Conservation (phyloP, 176 grass and related monocot species). For the Canna indica region DNA sequence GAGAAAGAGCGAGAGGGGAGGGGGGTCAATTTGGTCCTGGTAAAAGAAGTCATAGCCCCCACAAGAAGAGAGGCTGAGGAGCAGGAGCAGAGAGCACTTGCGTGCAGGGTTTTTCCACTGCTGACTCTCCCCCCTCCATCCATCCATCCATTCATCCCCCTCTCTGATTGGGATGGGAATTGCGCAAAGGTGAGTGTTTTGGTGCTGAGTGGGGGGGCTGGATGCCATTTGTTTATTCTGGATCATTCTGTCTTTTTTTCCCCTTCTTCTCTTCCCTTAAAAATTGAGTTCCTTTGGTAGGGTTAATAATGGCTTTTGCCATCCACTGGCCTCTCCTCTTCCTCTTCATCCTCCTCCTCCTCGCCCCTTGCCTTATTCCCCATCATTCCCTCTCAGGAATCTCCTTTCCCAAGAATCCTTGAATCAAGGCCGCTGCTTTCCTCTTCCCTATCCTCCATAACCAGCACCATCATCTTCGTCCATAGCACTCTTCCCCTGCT, state of each 20-base stretch:
- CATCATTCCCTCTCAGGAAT: slow-evolving; percentile 35
- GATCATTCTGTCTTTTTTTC: not conserved
- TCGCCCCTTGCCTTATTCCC: slow-evolving; percentile 13
- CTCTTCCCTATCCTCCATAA: not conserved
- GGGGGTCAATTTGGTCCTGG: slow-evolving; percentile 1
- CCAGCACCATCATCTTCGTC: not conserved
- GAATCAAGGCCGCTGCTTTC: slow-evolving; percentile 17
- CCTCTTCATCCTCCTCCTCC: slow-evolving; percentile 3
- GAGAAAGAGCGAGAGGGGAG: not conserved
- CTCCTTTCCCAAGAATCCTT: slow-evolving; percentile 25
- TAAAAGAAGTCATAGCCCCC: slow-evolving; percentile 1
- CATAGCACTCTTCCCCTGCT: not conserved
- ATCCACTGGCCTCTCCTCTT: slow-evolving; percentile 10
- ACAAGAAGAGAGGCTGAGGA: not conserved
- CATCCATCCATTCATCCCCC: not conserved
- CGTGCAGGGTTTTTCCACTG: slow-evolving; percentile 48
- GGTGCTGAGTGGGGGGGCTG: slow-evolving; percentile 6
- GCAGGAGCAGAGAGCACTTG: slow-evolving; percentile 27
- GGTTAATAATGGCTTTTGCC: slow-evolving; percentile 22
- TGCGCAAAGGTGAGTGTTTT: slow-evolving; percentile 13
- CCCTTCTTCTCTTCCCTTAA: not conserved
- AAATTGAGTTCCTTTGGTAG: slow-evolving; percentile 17
- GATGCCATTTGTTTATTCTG: slow-evolving; percentile 18
- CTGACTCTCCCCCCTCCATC: slow-evolving; percentile 11
- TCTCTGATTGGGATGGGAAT: slow-evolving; percentile 8